These are phyloP conservation scores for Glaciozyma martinii DNA, from an alignment of 768 basidiomycete species.

Conservation along the genomic window DNA sequence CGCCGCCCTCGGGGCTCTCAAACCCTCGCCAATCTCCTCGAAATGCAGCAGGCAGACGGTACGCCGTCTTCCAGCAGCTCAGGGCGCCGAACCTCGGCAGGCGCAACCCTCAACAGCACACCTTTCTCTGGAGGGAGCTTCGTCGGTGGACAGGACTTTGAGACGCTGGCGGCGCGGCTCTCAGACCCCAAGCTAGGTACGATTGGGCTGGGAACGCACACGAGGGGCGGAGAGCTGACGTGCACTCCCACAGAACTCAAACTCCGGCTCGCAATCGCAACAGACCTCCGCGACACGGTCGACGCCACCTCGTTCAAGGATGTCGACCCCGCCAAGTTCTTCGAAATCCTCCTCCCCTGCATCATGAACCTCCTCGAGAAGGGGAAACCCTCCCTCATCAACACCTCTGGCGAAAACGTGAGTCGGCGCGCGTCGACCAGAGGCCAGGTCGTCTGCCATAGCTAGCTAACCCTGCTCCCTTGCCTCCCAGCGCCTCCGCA, in stretches of 20 bases:
- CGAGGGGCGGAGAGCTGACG: too few species aligned
- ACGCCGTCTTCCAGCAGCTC: too few species aligned
- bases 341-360: conserved; percentile 32
- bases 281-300: conserved; percentile 34
- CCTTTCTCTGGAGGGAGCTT: not conserved
- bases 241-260: conserved; percentile 1
- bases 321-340: conserved; percentile 29
- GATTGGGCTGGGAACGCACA: too few species aligned
- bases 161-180: not conserved
- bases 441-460: too few species aligned
- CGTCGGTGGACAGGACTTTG: conserved; percentile 4
- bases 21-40: too few species aligned
- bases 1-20: too few species aligned
- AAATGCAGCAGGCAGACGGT: too few species aligned
- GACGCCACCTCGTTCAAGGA: conserved; percentile 28
- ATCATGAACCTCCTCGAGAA: conserved; percentile 29
- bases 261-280: conserved; percentile 29
- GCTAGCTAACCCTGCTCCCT: not conserved
- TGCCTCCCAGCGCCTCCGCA: conserved; percentile 60
- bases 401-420: conserved; percentile 32
- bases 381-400: conserved; percentile 29
- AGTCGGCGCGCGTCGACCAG: not conserved
- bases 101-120: too few species aligned
- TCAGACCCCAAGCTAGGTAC: conserved; percentile 6
- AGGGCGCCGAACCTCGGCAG: too few species aligned